These are phyloP conservation scores for Obba rivulosa DNA, from an alignment of 768 basidiomycete genomes.

Conservation along the genomic window DNA sequence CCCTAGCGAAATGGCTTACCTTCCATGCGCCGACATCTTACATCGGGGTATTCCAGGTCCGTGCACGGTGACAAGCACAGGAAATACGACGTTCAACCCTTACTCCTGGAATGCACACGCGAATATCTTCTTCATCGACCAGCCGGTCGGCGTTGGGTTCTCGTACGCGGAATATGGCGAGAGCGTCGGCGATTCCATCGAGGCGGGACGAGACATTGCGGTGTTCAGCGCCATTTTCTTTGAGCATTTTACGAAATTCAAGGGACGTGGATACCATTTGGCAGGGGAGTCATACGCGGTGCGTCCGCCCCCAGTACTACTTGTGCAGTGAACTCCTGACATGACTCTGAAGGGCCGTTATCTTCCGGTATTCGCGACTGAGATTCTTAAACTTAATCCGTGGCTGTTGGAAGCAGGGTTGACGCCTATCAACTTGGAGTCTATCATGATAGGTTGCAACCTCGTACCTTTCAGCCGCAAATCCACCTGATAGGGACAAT, in stretches of 20 bases:
- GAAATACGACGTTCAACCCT: conserved; percentile 48
- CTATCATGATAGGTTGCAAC: conserved; percentile 41
- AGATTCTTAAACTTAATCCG: conserved; percentile 44
- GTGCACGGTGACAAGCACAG: conserved; percentile 51
- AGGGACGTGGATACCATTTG: conserved; percentile 45
- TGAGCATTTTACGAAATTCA: conserved; percentile 66
- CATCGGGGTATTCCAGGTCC: conserved; percentile 63
- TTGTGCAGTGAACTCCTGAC: background rate
- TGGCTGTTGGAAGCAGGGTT: conserved; percentile 36
- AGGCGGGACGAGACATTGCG: conserved; percentile 65
- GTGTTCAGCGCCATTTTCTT: conserved; percentile 71
- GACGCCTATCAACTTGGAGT: conserved; percentile 45
- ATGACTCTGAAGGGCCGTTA: conserved; percentile 38
- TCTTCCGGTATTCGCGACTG: conserved; percentile 44
- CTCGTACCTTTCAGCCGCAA: background rate
- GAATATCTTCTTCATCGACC: conserved; percentile 47
- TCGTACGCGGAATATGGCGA: conserved; percentile 54
- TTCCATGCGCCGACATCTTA: conserved; percentile 31
- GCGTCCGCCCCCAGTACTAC: conserved; percentile 9
- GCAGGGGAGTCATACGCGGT: conserved; percentile 49
- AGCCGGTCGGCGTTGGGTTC: conserved; percentile 32
- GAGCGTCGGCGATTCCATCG: conserved; percentile 39
- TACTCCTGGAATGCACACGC: conserved; percentile 70
- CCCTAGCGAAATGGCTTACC: background rate
- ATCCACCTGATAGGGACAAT: background rate